Evolutionary conservation across 1,139 yeast species (phyloP).

Genomic region (Lodderomyces margitis): DNA sequence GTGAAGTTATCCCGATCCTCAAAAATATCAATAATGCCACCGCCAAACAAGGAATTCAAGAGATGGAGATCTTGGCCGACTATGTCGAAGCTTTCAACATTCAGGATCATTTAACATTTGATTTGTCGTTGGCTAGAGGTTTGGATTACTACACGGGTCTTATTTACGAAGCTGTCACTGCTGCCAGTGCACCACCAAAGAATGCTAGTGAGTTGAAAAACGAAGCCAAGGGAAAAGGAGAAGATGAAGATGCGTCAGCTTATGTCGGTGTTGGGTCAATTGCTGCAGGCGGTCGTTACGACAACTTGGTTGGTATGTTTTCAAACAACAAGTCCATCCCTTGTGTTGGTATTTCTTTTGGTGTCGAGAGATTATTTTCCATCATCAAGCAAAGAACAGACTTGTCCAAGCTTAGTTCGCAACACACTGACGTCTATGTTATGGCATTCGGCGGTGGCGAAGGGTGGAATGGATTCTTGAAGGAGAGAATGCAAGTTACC

Average conservation of each 20-base stretch:
- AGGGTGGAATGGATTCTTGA: constrained; percentile 88
- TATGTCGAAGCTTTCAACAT: constrained; percentile 81
- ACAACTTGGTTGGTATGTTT: constrained; percentile 94
- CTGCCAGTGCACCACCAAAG: constrained; percentile 90
- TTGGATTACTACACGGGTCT: constrained; percentile 96
- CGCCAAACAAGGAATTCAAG: constrained; percentile 79
- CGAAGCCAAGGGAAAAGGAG: constrained; percentile 43
- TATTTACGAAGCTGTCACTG: constrained; percentile 93
- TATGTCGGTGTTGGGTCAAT: constrained; percentile 98
- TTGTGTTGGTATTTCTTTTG: constrained; percentile 95
- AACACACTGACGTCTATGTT: constrained; percentile 87
- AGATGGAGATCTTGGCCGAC: constrained; percentile 70
- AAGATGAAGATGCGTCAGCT: constrained; percentile 90
- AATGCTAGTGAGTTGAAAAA: constrained; percentile 67
- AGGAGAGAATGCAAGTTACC: constrained; percentile 86
- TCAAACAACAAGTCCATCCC: constrained; percentile 92
- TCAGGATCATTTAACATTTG: constrained; percentile 67
- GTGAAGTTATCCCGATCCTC: constrained; percentile 62
- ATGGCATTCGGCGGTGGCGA: constrained; percentile 99
- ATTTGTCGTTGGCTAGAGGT: constrained; percentile 94
- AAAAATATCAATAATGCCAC: constrained; percentile 58
- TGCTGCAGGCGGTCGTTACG: constrained; percentile 99
- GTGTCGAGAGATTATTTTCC: constrained; percentile 92
- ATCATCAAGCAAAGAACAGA: constrained; percentile 76
- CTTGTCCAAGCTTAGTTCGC: constrained; percentile 62